Conservation (phyloP, 2,329 filamentous ascomycete species). For the Rutstroemia sp. region DNA sequence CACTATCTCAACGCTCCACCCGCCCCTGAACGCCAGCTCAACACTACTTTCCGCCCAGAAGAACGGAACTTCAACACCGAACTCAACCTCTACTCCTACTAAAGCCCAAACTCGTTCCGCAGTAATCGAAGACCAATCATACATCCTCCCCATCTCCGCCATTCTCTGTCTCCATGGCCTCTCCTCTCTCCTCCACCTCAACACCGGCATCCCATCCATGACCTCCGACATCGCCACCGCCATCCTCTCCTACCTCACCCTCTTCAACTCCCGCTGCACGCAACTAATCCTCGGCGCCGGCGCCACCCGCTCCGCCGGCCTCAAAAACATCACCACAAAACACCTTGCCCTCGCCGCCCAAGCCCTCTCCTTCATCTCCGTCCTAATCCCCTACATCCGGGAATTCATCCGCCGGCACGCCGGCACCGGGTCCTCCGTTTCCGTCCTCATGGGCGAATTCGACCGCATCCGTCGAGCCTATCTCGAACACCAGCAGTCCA, state of each 20-base stretch:
- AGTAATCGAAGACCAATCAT: conserved; percentile 75
- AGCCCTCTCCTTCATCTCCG: conserved; percentile 78
- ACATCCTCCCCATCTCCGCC: conserved; percentile 78
- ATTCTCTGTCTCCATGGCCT: conserved; percentile 75
- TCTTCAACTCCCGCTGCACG: conserved; percentile 95
- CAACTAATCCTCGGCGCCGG: conserved; percentile 94
- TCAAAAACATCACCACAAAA: conserved; percentile 95
- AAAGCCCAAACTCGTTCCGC: conserved; percentile 66
- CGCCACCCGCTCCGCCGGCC: conserved; percentile 76
- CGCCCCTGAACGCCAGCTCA: conserved; percentile 4
- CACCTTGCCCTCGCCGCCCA: conserved; percentile 90
- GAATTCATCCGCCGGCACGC: conserved; percentile 81
- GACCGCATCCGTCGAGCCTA: conserved; percentile 25
- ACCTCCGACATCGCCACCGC: conserved; percentile 72
- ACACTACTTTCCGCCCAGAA: conserved; percentile 10
- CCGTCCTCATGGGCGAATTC: conserved; percentile 43
- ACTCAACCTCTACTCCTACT: conserved; percentile 20
- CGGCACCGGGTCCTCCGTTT: conserved; percentile 41
- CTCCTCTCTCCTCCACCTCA: conserved; percentile 73
- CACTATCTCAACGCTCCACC: conserved; percentile 9
- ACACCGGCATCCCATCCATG: conserved; percentile 82
- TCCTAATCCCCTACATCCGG: conserved; percentile 80
- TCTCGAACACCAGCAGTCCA: conserved; percentile 64
- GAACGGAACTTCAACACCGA: conserved; percentile 33
- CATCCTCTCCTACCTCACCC: conserved; percentile 77